Conservation (phyloP, 305 asterid species). For the Fraxinus dipetala region DNA sequence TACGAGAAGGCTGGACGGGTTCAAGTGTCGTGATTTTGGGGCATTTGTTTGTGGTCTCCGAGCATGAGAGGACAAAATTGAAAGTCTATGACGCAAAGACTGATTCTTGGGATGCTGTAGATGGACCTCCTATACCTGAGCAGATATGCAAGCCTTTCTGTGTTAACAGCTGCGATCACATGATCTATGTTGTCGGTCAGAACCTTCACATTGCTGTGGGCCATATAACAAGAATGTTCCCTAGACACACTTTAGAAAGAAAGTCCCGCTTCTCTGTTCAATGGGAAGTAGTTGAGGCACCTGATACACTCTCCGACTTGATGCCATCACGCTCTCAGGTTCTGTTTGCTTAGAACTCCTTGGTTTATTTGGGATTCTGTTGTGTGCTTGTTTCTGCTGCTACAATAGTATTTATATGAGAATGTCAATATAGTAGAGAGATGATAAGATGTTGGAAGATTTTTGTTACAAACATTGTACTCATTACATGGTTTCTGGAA, state of each 20-base stretch:
- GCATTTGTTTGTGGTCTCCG: conserved; percentile 78
- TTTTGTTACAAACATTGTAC: conserved; percentile 23
- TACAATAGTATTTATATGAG: conserved; percentile 26
- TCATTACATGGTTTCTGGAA: conserved; percentile 18
- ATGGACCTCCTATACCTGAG: conserved; percentile 78
- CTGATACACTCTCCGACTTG: conserved; percentile 56
- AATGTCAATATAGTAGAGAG: conserved; percentile 24
- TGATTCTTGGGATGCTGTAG: conserved; percentile 82
- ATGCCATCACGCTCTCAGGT: conserved; percentile 87
- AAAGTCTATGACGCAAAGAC: conserved; percentile 66
- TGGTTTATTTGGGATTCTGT: conserved; percentile 3
- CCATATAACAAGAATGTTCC: conserved; percentile 30
- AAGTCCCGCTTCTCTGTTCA: conserved; percentile 45
- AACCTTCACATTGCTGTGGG: conserved; percentile 91
- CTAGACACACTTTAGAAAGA: conserved; percentile 25
- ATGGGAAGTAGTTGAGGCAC: conserved; percentile 81
- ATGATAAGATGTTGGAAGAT: conserved; percentile 29
- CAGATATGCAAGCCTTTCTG: conserved; percentile 89
- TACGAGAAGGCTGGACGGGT: conserved; percentile 97
- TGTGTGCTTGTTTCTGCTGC: conserved; percentile 10
- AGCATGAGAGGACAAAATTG: conserved; percentile 78
- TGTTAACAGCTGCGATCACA: conserved; percentile 58
- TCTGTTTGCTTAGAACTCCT: conserved; percentile 61
- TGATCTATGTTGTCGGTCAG: conserved; percentile 76
- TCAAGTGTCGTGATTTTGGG: conserved; percentile 76